phyloP scores from a whole-genome alignment of 129 eudicot species.

The Flaveria trinervia region DNA sequence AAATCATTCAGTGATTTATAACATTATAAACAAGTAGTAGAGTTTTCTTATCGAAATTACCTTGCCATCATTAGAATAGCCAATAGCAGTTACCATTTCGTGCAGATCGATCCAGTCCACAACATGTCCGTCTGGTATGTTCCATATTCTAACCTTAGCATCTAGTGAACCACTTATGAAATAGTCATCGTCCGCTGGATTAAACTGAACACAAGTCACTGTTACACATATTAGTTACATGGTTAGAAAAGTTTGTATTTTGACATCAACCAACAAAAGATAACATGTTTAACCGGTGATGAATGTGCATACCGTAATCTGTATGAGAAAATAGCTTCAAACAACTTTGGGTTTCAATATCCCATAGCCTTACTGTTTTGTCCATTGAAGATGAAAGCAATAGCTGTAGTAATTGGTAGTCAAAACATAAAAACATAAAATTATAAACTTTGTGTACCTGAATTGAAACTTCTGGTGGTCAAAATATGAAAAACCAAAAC shows the following conservation, averaged over 20 bases:
- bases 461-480: not conserved
- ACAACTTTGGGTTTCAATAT: slow-evolving; percentile 37
- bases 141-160: slow-evolving; percentile 53
- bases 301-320: slow-evolving; percentile 37
- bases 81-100: slow-evolving; percentile 48
- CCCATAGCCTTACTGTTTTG: slow-evolving; percentile 48
- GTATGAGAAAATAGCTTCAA: slow-evolving; percentile 42
- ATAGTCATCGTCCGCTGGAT: slow-evolving; percentile 38
- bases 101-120: slow-evolving; percentile 45
- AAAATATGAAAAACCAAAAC: too few relatives aligned
- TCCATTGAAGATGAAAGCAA: slow-evolving; percentile 52
- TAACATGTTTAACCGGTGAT: not conserved
- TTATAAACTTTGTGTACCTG: not conserved
- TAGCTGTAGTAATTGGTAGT: slow-evolving; percentile 25
- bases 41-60: slow-evolving; percentile 7
- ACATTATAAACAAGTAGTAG: not conserved
- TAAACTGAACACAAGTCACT: slow-evolving; percentile 50
- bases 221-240: slow-evolving; percentile 25
- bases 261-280: not conserved
- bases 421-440: not conserved
- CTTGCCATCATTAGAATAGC: slow-evolving; percentile 46
- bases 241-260: not conserved
- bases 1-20: not conserved
- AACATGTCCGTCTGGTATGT: slow-evolving; percentile 38
- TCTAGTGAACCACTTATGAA: slow-evolving; percentile 51